A percentile compares a stretch with the other conserved stretches of the same genome.
phyloP scores from a whole-genome alignment of 129 eudicot species.

The Erigeron canadensis region DNA sequence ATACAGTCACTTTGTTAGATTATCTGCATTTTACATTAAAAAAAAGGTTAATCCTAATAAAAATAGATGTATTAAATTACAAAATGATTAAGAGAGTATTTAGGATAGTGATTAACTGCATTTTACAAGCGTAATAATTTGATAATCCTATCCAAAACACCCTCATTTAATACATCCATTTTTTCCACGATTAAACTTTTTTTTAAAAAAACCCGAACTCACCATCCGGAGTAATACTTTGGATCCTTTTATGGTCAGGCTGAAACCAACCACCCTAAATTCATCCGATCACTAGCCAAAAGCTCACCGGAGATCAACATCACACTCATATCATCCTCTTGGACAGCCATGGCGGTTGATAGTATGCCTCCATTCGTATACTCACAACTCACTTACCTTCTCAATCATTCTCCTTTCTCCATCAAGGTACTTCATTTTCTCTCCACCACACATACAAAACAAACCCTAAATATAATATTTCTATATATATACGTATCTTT shows the following conservation, averaged over 20 bases:
- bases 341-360: constrained; percentile 59
- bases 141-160: too few relatives aligned
- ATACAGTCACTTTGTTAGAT: too few relatives aligned
- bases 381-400: constrained; percentile 77
- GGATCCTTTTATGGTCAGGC: neutral
- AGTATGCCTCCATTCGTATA: constrained; percentile 64
- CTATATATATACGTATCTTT: neutral
- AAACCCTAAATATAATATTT: neutral
- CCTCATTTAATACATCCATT: too few relatives aligned
- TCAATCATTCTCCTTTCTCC: constrained; percentile 63
- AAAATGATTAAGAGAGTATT: too few relatives aligned
- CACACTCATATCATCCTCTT: neutral
- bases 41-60: too few relatives aligned
- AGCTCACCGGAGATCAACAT: constrained; percentile 17
- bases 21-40: too few relatives aligned
- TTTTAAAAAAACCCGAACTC: too few relatives aligned
- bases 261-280: neutral
- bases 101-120: too few relatives aligned
- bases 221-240: too few relatives aligned
- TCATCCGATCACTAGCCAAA: constrained; percentile 2
- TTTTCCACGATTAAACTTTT: too few relatives aligned
- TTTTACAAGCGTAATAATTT: too few relatives aligned
- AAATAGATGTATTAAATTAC: too few relatives aligned
- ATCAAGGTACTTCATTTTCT: constrained; percentile 54
- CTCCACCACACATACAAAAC: neutral